Evolutionary conservation across 2,329 filamentous ascomycete genomes (phyloP).

Genomic region (Zymoseptoria brevis): DNA sequence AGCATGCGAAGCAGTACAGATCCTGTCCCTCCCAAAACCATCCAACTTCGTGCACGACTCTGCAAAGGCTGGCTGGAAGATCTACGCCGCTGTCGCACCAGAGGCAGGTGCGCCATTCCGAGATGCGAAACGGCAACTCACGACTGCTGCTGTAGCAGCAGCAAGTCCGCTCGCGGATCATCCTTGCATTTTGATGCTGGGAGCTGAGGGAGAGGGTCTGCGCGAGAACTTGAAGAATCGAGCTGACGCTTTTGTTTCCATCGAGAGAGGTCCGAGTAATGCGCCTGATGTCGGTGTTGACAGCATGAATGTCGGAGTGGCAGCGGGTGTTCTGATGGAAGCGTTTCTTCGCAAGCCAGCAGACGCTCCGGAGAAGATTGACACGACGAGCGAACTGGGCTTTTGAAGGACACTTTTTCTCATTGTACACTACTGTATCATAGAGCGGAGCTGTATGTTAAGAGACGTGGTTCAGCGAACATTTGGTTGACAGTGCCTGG

Average conservation of each 20-base stretch:
- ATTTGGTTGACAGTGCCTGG: too few relatives aligned
- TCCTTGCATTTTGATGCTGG: conserved; percentile 73
- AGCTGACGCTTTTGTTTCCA: conserved; percentile 57
- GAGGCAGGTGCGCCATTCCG: conserved; percentile 4
- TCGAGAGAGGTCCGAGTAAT: conserved; percentile 33
- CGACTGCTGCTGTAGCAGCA: conserved; percentile 12
- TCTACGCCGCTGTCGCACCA: conserved; percentile 64
- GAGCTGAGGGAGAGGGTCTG: conserved; percentile 71
- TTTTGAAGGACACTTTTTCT: not conserved
- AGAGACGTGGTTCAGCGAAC: not conserved
- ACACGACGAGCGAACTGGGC: conserved; percentile 6
- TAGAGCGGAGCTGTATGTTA: not conserved
- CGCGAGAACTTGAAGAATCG: conserved; percentile 54
- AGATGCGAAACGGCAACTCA: conserved; percentile 5
- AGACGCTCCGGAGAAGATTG: conserved; percentile 8
- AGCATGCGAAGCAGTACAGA: conserved; percentile 68
- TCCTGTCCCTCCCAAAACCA: conserved; percentile 63
- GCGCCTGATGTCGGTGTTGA: conserved; percentile 56
- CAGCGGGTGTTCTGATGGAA: conserved; percentile 66
- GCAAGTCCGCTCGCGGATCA: conserved; percentile 29
- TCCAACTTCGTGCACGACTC: conserved; percentile 62
- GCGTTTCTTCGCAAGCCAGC: conserved; percentile 43
- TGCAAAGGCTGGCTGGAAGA: conserved; percentile 65
- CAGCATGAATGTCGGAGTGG: conserved; percentile 89
- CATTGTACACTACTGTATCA: not conserved